Evolutionary conservation across 345 rosid genomes (phyloP).

Genomic region (Rhodamnia rubescens): DNA sequence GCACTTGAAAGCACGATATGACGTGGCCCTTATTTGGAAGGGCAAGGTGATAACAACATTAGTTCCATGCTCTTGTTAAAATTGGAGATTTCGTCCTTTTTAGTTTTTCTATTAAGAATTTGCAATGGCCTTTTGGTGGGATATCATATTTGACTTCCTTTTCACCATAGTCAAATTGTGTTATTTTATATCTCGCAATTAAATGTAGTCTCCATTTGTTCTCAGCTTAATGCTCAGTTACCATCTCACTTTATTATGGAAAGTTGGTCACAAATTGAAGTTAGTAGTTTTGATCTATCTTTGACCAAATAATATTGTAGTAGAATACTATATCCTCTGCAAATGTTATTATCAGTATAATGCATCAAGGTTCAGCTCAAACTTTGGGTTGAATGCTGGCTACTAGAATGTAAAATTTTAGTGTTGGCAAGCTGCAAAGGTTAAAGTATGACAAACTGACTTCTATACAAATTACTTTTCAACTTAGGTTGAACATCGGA

Average conservation of each 20-base stretch:
- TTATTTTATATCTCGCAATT: not conserved
- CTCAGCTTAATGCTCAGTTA: not conserved
- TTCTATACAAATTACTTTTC: not conserved
- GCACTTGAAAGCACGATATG: too few species aligned
- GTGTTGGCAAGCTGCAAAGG: not conserved
- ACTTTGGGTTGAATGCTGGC: not conserved
- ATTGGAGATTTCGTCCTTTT: not conserved
- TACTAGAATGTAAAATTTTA: not conserved
- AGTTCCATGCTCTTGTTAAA: not conserved
- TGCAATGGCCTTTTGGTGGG: not conserved
- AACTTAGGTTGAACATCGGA: not conserved
- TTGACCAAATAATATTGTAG: not conserved
- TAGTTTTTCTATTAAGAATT: not conserved
- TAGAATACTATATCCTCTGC: not conserved
- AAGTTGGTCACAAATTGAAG: not conserved
- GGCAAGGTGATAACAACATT: not conserved
- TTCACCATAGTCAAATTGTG: not conserved
- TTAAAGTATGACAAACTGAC: not conserved
- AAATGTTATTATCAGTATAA: not conserved
- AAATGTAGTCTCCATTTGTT: not conserved
- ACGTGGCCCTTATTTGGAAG: not conserved
- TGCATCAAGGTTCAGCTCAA: not conserved
- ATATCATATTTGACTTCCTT: not conserved
- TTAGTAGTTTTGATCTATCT: not conserved
- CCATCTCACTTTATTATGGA: not conserved